Percentiles rank a stretch among this genome's conserved stretches.
Evolutionary conservation across 495 filamentous ascomycete species (phyloP).

Genomic region (Terfezia boudieri): DNA sequence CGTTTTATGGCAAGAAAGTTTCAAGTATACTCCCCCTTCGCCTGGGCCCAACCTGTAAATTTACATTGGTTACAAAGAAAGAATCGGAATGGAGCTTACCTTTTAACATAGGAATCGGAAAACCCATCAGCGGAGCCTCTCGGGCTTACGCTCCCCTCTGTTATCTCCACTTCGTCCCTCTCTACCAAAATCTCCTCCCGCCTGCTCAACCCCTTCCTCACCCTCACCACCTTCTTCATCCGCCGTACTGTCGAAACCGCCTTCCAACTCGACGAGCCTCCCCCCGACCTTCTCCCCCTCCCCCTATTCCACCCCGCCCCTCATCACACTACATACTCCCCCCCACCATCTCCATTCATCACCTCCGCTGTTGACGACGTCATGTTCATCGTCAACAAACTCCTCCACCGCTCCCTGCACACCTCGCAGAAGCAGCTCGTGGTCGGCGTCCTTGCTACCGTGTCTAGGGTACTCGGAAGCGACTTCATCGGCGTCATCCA

Average conservation of each 20-base stretch:
- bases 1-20: constrained; percentile 73
- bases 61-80: constrained; percentile 3
- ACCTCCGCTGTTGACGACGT: constrained; percentile 93
- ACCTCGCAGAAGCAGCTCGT: constrained; percentile 62
- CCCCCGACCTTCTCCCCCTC: constrained; percentile 49
- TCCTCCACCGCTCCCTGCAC: constrained; percentile 61
- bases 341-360: constrained; percentile 42
- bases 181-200: constrained; percentile 48
- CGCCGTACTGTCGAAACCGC: constrained; percentile 88
- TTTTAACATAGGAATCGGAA: neutral
- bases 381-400: constrained; percentile 94
- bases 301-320: constrained; percentile 1
- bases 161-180: constrained; percentile 53
- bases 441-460: constrained; percentile 50
- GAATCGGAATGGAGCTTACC: neutral
- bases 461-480: constrained; percentile 66
- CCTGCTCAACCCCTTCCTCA: constrained; percentile 56
- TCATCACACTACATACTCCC: constrained; percentile 24
- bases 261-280: constrained; percentile 94
- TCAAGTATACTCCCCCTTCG: constrained; percentile 28
- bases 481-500: constrained; percentile 97
- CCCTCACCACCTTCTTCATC: constrained; percentile 86
- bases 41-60: constrained; percentile 3
- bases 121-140: constrained; percentile 7
- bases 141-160: constrained; percentile 37